phyloP scores from a whole-genome alignment of 2,329 filamentous ascomycete genomes.

The Trichoderma sp. region DNA sequence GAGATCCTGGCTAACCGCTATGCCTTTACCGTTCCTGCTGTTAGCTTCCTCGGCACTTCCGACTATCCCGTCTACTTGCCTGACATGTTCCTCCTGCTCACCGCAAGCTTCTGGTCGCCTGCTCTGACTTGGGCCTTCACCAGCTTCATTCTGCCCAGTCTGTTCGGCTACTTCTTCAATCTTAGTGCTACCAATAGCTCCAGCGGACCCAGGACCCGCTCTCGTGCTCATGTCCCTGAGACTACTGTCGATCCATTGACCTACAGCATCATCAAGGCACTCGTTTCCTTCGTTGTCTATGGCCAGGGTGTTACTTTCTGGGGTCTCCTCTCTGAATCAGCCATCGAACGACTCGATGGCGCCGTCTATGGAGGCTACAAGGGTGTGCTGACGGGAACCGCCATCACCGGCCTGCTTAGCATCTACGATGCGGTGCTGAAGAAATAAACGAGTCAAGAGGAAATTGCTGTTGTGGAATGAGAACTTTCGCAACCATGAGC shows the following conservation, averaged over 20 bases:
- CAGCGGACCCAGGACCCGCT: conserved; percentile 42
- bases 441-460: conserved; percentile 45
- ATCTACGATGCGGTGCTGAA: conserved; percentile 76
- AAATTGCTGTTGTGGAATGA: neutral
- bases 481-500: neutral
- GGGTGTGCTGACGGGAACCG: conserved; percentile 64
- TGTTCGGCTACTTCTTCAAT: conserved; percentile 88
- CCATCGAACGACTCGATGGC: conserved; percentile 60
- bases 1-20: conserved; percentile 70
- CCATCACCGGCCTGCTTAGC: conserved; percentile 64
- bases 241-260: conserved; percentile 77
- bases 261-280: conserved; percentile 84
- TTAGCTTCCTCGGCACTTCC: conserved; percentile 52
- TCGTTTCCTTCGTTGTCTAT: conserved; percentile 79
- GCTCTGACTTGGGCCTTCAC: conserved; percentile 74
- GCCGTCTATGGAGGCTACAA: conserved; percentile 70
- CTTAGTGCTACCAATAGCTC: conserved; percentile 56
- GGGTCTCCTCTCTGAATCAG: conserved; percentile 57
- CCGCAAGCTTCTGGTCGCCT: conserved; percentile 78
- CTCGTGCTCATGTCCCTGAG: conserved; percentile 39
- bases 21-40: conserved; percentile 67
- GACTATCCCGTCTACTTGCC: conserved; percentile 66
- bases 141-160: conserved; percentile 64
- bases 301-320: conserved; percentile 61
- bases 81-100: conserved; percentile 76